Evolutionary conservation across 306 rosid genomes (phyloP).

Genomic region (Malus sylvestris): DNA sequence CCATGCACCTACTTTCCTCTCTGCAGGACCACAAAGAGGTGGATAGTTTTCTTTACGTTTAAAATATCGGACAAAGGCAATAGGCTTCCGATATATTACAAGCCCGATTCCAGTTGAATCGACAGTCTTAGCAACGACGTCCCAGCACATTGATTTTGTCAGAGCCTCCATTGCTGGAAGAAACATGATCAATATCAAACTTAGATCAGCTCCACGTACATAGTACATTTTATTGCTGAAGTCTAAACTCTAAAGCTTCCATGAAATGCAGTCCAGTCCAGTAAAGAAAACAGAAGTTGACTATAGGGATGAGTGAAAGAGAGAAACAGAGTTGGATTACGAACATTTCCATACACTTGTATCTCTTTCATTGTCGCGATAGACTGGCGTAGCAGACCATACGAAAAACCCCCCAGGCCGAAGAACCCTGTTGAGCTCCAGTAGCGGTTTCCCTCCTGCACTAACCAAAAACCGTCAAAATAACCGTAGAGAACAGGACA

Average conservation of each 20-base stretch:
- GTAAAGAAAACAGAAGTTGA: not conserved
- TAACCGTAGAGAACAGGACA: slow-evolving; percentile 2
- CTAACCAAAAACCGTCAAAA: slow-evolving; percentile 14
- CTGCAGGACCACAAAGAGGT: slow-evolving; percentile 53
- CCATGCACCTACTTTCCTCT: slow-evolving; percentile 68
- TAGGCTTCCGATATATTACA: slow-evolving; percentile 89
- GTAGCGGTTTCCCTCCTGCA: slow-evolving; percentile 80
- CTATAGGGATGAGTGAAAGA: not conserved
- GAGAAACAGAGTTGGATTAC: slow-evolving; percentile 19
- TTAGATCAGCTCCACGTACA: slow-evolving; percentile 11
- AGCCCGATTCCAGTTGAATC: slow-evolving; percentile 82
- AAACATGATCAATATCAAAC: slow-evolving; percentile 19
- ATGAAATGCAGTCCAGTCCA: not conserved
- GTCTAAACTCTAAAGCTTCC: not conserved
- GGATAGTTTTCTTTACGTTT: slow-evolving; percentile 47
- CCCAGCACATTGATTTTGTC: slow-evolving; percentile 86
- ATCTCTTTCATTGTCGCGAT: slow-evolving; percentile 66
- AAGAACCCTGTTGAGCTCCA: slow-evolving; percentile 86
- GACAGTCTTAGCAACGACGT: slow-evolving; percentile 50
- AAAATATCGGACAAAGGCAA: slow-evolving; percentile 55
- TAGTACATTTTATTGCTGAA: not conserved
- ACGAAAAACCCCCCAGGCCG: slow-evolving; percentile 91
- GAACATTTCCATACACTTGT: slow-evolving; percentile 70
- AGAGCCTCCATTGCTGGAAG: slow-evolving; percentile 68
- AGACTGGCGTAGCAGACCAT: slow-evolving; percentile 98